These are phyloP conservation scores for Uronychia setigera DNA, from an alignment of 73 alveolate genomes.

Conservation along the genomic window DNA sequence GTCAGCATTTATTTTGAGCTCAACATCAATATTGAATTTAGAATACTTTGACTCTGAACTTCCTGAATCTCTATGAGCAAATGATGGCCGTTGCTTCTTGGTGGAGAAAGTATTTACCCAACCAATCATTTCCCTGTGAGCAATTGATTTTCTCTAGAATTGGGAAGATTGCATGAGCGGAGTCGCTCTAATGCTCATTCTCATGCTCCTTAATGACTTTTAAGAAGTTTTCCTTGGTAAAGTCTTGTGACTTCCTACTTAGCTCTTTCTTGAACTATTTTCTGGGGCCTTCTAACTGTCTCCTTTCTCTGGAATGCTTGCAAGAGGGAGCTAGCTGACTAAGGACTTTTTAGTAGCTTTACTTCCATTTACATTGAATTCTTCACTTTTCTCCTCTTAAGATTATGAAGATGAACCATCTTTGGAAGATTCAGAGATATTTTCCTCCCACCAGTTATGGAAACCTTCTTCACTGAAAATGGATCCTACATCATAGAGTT, in stretches of 20 bases:
- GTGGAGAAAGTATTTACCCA: not conserved
- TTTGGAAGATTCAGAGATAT: not conserved
- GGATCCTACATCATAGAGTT: constrained; percentile 15
- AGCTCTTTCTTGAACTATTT: too few relatives aligned
- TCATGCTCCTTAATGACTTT: not conserved
- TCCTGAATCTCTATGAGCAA: not conserved
- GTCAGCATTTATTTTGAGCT: not conserved
- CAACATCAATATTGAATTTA: not conserved
- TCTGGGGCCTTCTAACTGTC: too few relatives aligned
- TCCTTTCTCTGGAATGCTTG: too few relatives aligned
- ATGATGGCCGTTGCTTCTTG: not conserved
- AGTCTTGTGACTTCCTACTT: not conserved
- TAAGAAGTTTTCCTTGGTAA: not conserved
- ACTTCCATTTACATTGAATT: not conserved
- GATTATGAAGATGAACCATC: too few relatives aligned
- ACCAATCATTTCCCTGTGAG: not conserved
- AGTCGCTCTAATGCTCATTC: not conserved
- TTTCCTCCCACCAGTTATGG: constrained; percentile 3
- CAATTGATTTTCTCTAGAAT: not conserved
- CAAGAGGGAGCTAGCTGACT: too few relatives aligned
- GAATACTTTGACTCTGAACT: not conserved
- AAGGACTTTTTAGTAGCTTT: not conserved
- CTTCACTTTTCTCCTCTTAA: not conserved
- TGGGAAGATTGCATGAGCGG: too few relatives aligned
- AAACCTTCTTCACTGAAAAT: not conserved